A percentile compares a stretch with the other conserved stretches of the same genome.
Conservation (phyloP, 768 basidiomycete species). For the Mycena alexandri region DNA sequence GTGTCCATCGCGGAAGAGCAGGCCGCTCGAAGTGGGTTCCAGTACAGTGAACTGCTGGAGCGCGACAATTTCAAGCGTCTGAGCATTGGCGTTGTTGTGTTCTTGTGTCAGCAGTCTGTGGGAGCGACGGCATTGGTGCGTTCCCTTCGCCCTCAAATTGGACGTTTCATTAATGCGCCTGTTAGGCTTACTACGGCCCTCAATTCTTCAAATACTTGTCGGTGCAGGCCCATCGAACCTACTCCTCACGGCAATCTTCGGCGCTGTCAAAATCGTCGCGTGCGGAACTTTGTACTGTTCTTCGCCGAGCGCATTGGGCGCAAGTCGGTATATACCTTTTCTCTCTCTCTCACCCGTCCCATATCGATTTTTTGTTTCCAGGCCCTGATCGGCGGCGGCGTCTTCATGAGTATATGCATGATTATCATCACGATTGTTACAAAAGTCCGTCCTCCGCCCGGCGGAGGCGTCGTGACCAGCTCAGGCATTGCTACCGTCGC, state of each 20-base stretch:
- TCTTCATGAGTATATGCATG: conserved; percentile 23
- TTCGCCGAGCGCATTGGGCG: conserved; percentile 21
- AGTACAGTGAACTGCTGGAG: conserved; percentile 18
- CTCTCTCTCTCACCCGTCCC: background rate
- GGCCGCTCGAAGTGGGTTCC: conserved; percentile 18
- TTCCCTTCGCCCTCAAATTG: background rate
- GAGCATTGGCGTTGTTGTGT: conserved; percentile 5
- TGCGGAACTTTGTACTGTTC: conserved; percentile 21
- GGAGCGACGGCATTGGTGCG: conserved; percentile 21
- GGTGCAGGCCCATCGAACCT: conserved; percentile 14
- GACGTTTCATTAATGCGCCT: background rate
- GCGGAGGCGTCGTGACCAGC: conserved; percentile 12
- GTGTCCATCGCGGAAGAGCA: conserved; percentile 14
- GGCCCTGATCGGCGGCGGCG: conserved; percentile 21
- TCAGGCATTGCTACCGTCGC: conserved; percentile 13
- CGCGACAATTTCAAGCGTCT: conserved; percentile 14
- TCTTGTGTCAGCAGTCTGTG: conserved; percentile 25
- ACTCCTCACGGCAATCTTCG: conserved; percentile 28
- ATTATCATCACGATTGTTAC: conserved; percentile 25
- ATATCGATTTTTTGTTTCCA: background rate
- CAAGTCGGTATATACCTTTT: conserved; percentile 5
- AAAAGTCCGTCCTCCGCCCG: conserved; percentile 1
- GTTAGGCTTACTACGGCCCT: conserved; percentile 22
- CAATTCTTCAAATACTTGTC: conserved; percentile 23
- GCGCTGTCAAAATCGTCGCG: conserved; percentile 21